phyloP scores from a whole-genome alignment of 2,329 filamentous ascomycete species.

The Zymoseptoria ardabiliae region DNA sequence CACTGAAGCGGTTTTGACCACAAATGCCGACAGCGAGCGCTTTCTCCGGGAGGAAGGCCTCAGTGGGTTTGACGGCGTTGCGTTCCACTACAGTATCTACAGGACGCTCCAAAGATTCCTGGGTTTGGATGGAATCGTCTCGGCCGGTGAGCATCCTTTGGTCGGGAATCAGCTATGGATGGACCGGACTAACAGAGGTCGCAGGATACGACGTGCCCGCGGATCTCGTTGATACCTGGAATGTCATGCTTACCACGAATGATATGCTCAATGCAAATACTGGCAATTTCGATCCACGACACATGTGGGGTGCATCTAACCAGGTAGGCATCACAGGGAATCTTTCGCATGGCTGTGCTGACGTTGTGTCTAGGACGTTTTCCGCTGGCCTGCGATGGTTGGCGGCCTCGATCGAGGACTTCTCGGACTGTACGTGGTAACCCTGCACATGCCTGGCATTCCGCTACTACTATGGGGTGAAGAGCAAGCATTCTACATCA shows the following conservation, averaged over 20 bases:
- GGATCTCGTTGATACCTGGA: conserved; percentile 47
- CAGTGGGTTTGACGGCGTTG: conserved; percentile 48
- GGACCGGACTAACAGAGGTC: conserved; percentile 42
- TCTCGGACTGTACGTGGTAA: conserved; percentile 50
- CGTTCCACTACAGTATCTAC: conserved; percentile 49
- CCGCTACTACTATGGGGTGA: conserved; percentile 54
- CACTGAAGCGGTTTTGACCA: conserved; percentile 31
- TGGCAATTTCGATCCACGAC: conserved; percentile 50
- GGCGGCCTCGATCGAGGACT: conserved; percentile 49
- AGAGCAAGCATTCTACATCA: conserved; percentile 54
- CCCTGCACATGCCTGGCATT: conserved; percentile 51
- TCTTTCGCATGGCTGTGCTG: not conserved
- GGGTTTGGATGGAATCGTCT: not conserved
- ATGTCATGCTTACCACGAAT: conserved; percentile 48
- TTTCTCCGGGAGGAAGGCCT: conserved; percentile 47
- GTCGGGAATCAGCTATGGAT: conserved; percentile 52
- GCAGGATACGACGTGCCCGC: conserved; percentile 45
- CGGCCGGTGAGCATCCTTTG: not conserved
- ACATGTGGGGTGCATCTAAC: conserved; percentile 55
- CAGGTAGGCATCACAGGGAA: conserved; percentile 38
- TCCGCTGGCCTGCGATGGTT: conserved; percentile 52
- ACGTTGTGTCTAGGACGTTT: conserved; percentile 34
- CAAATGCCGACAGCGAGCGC: conserved; percentile 38
- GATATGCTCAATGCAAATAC: conserved; percentile 53
- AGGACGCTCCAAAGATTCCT: not conserved